Conservation (phyloP, 2,329 filamentous ascomycete genomes). For the Talaromyces rugulosus region DNA sequence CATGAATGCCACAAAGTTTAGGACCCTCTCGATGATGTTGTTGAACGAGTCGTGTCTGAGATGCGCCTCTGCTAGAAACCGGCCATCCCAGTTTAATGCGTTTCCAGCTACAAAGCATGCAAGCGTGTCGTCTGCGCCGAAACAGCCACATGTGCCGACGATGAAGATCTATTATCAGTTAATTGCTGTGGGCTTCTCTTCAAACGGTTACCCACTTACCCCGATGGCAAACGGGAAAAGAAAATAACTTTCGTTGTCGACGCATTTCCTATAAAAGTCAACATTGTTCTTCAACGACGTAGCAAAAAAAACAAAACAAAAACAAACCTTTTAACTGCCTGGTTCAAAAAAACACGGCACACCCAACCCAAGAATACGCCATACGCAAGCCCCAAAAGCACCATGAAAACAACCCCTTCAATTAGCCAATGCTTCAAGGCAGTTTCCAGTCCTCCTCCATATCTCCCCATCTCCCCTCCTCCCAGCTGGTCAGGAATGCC, state of each 20-base stretch:
- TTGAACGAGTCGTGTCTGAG: conserved; percentile 60
- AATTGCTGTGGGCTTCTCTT: background rate
- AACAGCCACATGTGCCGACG: conserved; percentile 53
- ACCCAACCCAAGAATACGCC: conserved; percentile 50
- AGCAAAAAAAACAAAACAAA: background rate
- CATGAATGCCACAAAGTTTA: conserved; percentile 60
- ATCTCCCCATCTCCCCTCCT: conserved; percentile 45
- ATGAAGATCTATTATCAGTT: conserved; percentile 47
- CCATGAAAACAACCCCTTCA: conserved; percentile 58
- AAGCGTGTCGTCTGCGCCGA: conserved; percentile 58
- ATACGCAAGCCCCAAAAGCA: conserved; percentile 51
- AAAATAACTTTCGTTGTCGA: conserved; percentile 53
- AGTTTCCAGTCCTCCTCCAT: conserved; percentile 49
- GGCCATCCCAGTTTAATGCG: conserved; percentile 59
- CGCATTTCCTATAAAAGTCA: conserved; percentile 44
- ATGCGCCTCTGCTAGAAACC: conserved; percentile 54
- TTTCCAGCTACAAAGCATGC: conserved; percentile 59
- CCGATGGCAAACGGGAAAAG: conserved; percentile 51
- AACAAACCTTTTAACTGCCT: conserved; percentile 28
- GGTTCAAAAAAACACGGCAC: conserved; percentile 45
- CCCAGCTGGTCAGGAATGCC: conserved; percentile 25
- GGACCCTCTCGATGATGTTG: conserved; percentile 52
- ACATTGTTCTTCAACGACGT: conserved; percentile 11
- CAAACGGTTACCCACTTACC: conserved; percentile 19
- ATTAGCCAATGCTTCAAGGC: conserved; percentile 56